These are phyloP conservation scores for Calendula officinalis DNA, from an alignment of 129 eudicot species.

Conservation along the genomic window DNA sequence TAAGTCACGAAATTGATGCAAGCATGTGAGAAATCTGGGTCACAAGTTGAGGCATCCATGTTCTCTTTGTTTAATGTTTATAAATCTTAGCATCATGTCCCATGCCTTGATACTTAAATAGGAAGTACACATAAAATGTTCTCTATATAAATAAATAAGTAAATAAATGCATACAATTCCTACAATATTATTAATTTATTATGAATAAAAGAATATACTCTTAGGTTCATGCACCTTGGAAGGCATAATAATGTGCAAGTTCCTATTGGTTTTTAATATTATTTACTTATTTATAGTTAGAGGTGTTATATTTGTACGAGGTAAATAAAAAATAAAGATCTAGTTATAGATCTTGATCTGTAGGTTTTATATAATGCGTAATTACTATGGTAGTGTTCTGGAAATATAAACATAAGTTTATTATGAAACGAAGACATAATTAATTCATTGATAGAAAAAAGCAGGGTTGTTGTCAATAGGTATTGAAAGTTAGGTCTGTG, in stretches of 20 bases:
- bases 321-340: neutral
- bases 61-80: constrained; percentile 26
- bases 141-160: neutral
- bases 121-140: constrained; percentile 2
- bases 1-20: constrained; percentile 27
- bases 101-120: constrained; percentile 19
- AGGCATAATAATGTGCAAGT: neutral
- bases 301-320: constrained; percentile 1
- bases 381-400: too few relatives aligned
- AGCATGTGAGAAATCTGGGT: constrained; percentile 36
- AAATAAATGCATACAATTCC: neutral
- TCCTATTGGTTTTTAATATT: neutral
- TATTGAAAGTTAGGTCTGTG: too few relatives aligned
- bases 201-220: constrained; percentile 20
- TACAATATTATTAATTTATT: neutral
- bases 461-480: too few relatives aligned
- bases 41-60: constrained; percentile 35
- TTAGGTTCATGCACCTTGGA: constrained; percentile 22
- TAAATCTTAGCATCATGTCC: constrained; percentile 32
- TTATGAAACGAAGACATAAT: too few relatives aligned
- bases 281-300: neutral
- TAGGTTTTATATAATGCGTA: too few relatives aligned
- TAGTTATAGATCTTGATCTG: neutral
- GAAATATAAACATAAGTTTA: too few relatives aligned
- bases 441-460: too few relatives aligned